Conservation (phyloP, 805 yeast species). For the Candida fluviatilis region DNA sequence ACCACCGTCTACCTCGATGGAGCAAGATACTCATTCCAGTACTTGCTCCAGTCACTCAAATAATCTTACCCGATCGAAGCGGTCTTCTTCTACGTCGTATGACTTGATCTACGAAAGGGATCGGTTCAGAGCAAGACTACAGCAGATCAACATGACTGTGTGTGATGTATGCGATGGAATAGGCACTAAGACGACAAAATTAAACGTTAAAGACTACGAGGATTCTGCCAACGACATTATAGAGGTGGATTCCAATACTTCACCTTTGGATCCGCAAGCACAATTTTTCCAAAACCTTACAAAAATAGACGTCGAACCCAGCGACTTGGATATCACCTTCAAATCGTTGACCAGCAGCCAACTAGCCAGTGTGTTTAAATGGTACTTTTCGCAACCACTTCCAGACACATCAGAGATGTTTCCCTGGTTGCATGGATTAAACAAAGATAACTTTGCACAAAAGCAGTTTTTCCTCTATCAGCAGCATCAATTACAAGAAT, state of each 20-base stretch:
- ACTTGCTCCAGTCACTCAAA: not conserved
- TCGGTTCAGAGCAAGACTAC: slow-evolving; percentile 35
- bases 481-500: slow-evolving; percentile 16
- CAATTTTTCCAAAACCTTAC: slow-evolving; percentile 11
- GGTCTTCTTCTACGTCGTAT: slow-evolving; percentile 38
- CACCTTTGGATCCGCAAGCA: slow-evolving; percentile 17
- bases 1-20: too few species aligned
- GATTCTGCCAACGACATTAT: not conserved
- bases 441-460: slow-evolving; percentile 53
- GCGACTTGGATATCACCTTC: slow-evolving; percentile 7
- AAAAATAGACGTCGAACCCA: not conserved
- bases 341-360: slow-evolving; percentile 14
- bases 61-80: slow-evolving; percentile 16
- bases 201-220: slow-evolving; percentile 15
- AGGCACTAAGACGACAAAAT: slow-evolving; percentile 34
- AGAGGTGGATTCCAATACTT: not conserved
- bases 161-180: slow-evolving; percentile 36
- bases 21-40: too few species aligned
- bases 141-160: slow-evolving; percentile 1
- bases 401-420: slow-evolving; percentile 71
- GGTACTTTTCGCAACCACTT: slow-evolving; percentile 36
- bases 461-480: slow-evolving; percentile 39
- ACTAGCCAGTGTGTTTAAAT: slow-evolving; percentile 20
- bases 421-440: slow-evolving; percentile 89
- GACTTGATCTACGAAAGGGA: slow-evolving; percentile 38